phyloP scores from a whole-genome alignment of 345 rosid genomes.

The Populus alba region DNA sequence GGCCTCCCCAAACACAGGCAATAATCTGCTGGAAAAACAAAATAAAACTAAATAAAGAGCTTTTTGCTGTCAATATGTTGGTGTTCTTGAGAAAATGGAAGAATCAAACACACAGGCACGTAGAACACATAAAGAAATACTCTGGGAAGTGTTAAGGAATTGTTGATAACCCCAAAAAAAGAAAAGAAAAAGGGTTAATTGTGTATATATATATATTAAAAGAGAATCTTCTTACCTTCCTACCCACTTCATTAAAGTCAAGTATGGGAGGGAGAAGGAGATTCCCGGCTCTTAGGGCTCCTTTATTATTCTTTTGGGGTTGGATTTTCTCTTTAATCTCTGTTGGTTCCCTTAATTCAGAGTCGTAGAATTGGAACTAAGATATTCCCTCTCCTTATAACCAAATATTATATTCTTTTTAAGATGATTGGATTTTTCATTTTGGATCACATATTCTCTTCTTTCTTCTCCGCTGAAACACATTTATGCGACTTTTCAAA shows the following conservation, averaged over 20 bases:
- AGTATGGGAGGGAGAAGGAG: conserved; percentile 63
- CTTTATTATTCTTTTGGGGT: conserved; percentile 44
- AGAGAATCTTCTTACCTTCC: conserved; percentile 72
- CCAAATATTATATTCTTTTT: conserved; percentile 50
- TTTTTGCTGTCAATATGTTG: too few relatives aligned
- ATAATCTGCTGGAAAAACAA: too few relatives aligned
- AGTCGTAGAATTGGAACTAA: conserved; percentile 78
- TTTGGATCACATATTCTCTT: conserved; percentile 49
- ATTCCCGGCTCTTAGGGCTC: conserved; percentile 38
- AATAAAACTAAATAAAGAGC: too few relatives aligned
- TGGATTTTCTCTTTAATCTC: conserved; percentile 44
- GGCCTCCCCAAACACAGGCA: too few relatives aligned
- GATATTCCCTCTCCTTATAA: conserved; percentile 71
- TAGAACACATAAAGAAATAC: too few relatives aligned
- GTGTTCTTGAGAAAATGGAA: background rate
- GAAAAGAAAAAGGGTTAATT: too few relatives aligned
- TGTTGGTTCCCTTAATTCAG: conserved; percentile 63
- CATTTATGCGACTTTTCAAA: conserved; percentile 60
- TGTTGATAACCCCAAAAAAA: background rate
- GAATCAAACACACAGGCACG: background rate
- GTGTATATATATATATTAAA: background rate
- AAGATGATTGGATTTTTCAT: conserved; percentile 22
- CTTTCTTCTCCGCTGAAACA: conserved; percentile 20
- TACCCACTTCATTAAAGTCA: conserved; percentile 70
- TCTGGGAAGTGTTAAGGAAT: conserved; percentile 5